Evolutionary conservation across 306 rosid genomes (phyloP), one percentile per base, ranked within the genome.

Genomic region (Quercus agrifolia): DNA sequence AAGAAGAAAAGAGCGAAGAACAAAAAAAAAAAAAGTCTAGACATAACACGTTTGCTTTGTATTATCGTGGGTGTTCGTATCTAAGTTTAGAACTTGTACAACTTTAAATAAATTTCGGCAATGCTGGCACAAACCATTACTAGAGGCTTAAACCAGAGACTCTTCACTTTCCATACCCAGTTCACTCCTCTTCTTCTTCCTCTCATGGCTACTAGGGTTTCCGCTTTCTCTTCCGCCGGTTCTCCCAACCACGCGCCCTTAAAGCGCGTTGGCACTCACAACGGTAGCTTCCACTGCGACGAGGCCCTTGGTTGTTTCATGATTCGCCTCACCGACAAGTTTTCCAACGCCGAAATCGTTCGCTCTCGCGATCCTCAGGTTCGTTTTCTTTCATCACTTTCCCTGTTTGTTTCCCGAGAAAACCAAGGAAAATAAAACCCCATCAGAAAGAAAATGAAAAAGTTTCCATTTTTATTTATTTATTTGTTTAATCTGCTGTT

Each of bases 271-370:
- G 99, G 99, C 55, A 96, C 99, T 5, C 99, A 96, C 83, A 92
- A 96, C 25, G 99, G 99, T 6, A 87, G 92, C 88, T 96, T 96
- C 85, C 99, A 96, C 83, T 96, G 99, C 80, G 99, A 96, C 57
- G 98, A 96, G 83, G 99, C 99, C 52, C 97, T 96, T 72, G 99
- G 98, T 38, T 96, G 98, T 89, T 96, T 96, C 92, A 96, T 96
- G 99, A 91, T 96, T 88, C 98, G 98, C 58, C 96, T 89, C 76
- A 84, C 99, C 7, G 44, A 86, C n/a, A 91, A 82, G 74, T 96
- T 88, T 84, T 79, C 85, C 73, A 75, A 87, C 73, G 96, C 99
- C 12, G 85, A 96, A 84, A 90, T 96, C 72, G 89, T 96, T 23
- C 94, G 99, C 73, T 66, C 98, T 15, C 86, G 99, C 5, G 99